These are phyloP conservation scores for Thymus quinquecostatus DNA, from an alignment of 257 asterid species.

Conservation along the genomic window DNA sequence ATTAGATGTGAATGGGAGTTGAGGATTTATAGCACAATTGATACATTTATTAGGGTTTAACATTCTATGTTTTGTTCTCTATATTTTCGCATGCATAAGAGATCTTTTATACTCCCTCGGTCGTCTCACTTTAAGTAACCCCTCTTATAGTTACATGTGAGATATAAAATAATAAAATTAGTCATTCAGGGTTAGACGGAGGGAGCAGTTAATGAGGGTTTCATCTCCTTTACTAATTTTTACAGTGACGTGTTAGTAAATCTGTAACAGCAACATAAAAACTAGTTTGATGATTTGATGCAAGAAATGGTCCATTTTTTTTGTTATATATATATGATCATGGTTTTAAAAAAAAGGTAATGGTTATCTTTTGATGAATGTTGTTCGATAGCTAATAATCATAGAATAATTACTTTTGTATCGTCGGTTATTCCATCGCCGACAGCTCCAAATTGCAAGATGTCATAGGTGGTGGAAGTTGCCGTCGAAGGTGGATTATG, in stretches of 20 bases:
- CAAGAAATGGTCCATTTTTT: not conserved
- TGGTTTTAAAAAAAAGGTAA: no score
- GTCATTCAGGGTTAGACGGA: no score
- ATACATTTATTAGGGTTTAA: not conserved
- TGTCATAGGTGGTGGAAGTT: constrained; percentile 21
- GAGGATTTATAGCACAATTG: no score
- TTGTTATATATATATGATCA: no score
- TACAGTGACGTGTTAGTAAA: not conserved
- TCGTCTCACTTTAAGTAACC: no score
- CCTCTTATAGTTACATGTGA: no score
- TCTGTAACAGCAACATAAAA: not conserved
- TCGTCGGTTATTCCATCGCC: constrained; percentile 42
- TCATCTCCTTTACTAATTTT: not conserved
- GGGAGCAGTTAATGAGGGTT: not conserved
- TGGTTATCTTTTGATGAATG: not conserved
- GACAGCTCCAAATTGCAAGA: constrained; percentile 38
- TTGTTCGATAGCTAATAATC: not conserved
- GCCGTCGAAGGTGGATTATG: not conserved
- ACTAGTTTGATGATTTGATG: not conserved
- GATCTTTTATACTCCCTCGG: not conserved
- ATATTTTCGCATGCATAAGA: not conserved
- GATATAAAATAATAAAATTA: no score
- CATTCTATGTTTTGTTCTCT: no score
- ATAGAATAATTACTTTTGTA: constrained; percentile 28
- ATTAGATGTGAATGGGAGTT: not conserved